Base-by-base conservation (phyloP, 768 basidiomycete species). In the Pholiota conissans region DNA sequence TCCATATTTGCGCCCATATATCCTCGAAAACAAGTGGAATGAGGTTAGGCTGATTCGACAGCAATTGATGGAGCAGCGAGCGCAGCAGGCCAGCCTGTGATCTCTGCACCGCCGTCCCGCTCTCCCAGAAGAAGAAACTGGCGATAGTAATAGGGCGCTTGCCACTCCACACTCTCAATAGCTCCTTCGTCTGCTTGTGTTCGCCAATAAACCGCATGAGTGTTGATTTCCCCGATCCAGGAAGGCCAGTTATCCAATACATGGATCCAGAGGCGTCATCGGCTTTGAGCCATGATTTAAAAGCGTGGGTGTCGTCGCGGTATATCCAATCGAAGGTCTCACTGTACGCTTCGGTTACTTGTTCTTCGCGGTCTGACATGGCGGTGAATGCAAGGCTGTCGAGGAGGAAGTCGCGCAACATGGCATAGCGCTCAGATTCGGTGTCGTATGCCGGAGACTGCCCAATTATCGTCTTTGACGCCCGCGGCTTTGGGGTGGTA, bases 91-190 rank as follows among this genome's bases (percentile, higher is more conserved):
- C 57, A 20, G 57, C 52, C 27, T 59, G 57, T 18, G 57, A 59
- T 8, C 57, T 35, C 46, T 59, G 57, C 20, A 49, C 57, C 27
- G 52, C 45, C 8, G 57, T 59, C 20, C 57, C 57, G 22, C 57
- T 59, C 35, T 59, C 57, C 57, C 57, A 59, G 35, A 59, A 59
- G 13, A 54, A 59, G 52, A 59, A 59, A 32, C 32, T 59, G 26
- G 57, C 57, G 14, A 49, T 11, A 10, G 52, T 49, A 13, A 59
- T 35, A 11, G 46, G 57, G 3, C 13, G 27, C 10, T 29, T 32
- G 26, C 52, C 52, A 10, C 34, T 32, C 57, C 57, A 59, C 28
- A 14, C n/a, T 14, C 20, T 46, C 48, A 59, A 18, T 22, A 54
- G 18, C 30, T 49, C 34, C 27, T 20, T 16, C 0, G 52, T 49